Conservation (phyloP, 495 filamentous ascomycete genomes). For the Neurospora sp. region DNA sequence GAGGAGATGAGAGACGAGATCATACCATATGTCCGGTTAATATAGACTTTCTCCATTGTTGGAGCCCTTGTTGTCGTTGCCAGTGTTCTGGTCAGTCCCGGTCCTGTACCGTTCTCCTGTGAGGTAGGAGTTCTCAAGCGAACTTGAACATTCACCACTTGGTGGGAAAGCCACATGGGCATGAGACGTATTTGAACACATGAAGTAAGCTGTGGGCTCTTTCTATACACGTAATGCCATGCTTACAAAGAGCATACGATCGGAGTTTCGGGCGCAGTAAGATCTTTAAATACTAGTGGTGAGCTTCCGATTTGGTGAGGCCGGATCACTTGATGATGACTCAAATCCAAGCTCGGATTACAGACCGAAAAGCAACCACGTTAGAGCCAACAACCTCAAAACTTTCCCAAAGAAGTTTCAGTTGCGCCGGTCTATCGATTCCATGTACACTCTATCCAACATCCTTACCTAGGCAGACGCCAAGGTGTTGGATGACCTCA, state of each 20-base stretch:
- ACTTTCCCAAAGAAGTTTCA: background rate
- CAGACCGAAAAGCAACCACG: background rate
- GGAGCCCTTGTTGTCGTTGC: background rate
- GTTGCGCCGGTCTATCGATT: background rate
- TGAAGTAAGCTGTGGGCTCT: background rate
- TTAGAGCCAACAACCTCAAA: background rate
- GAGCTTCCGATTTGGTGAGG: background rate
- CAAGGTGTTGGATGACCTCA: background rate
- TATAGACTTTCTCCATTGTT: background rate
- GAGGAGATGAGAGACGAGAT: no score
- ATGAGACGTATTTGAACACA: background rate
- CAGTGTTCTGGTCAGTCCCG: background rate
- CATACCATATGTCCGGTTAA: conserved; percentile 12
- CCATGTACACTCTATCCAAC: background rate
- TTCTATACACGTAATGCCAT: background rate
- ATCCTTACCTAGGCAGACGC: background rate
- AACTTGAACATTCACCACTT: background rate
- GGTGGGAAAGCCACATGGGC: background rate
- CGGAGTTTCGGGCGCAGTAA: background rate
- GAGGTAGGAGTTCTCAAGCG: no score
- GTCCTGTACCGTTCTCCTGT: no score
- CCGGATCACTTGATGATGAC: background rate
- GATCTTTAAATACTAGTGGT: background rate
- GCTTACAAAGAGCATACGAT: background rate
- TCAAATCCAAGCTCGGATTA: background rate